Base-by-base conservation (phyloP, 768 basidiomycete genomes). In the Pulveroboletus sp. region DNA sequence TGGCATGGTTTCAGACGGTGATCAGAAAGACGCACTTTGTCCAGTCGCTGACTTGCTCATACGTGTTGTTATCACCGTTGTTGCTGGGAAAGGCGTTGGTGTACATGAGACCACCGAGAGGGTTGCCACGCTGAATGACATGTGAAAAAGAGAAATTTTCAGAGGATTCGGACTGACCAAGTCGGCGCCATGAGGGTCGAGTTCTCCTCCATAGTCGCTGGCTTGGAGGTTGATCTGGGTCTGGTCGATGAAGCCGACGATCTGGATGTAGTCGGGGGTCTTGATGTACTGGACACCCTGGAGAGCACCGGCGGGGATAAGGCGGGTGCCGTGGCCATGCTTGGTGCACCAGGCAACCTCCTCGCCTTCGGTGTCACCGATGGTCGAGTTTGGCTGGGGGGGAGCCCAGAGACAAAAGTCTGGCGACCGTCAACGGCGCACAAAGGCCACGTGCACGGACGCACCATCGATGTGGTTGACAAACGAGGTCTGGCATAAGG, bases 261-360 rank as follows among this genome's bases (percentile, higher is more conserved):
- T 71, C 60, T 81, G 79, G 31, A 80, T 63, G 57, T 86, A 87
- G 50, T 74, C 75, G 1, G 77, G 74, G 0, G 83, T 83, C 51
- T 68, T 72, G 56, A 84, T 74, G 62, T 76, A 73, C 68, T 90
- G 87, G 0, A 86, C 72, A 47, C 85, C 88, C 3, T 65, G 64
- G 27, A 90, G 65, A 27, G 86, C 75, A 17, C 83, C 83, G 0
- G 61, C 66, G n/a, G 86, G 86, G 29, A 92, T 87, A 45, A 84
- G 60, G 50, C 90, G 85, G 4, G 86, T 82, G 3, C 89, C 89
- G 46, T 77, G 79, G 6, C 79, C 79, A 2, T 75, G 74, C 63
- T 84, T 80, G n/a, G 82, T 80, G 70, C 88, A 93, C 77, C 80
- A 93, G 1, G 87, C 81, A 10, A 92, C 84, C 59, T 80, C 82